Percentiles rank a stretch among this genome's conserved stretches.
Evolutionary conservation across 208 protist genomes (phyloP).

Genomic region (Crithidia fasciculata): DNA sequence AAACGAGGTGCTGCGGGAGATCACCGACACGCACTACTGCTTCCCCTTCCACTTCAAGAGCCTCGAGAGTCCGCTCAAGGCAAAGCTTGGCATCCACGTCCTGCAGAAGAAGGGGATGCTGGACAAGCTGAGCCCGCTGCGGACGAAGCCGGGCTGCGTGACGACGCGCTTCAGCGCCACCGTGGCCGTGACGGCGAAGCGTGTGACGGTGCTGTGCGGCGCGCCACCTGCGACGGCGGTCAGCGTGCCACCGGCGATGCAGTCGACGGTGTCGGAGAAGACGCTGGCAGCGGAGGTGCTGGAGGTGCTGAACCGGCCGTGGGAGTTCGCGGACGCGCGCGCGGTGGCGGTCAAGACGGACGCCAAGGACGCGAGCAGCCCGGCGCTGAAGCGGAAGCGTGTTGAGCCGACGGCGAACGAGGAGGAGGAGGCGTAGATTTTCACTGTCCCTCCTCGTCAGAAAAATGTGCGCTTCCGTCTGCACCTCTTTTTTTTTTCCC

Average conservation of each 20-base stretch:
- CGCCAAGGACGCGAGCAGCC: constrained; percentile 30
- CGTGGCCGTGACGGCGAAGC: constrained; percentile 72
- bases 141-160: constrained; percentile 60
- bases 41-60: constrained; percentile 86
- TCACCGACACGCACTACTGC: constrained; percentile 71
- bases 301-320: constrained; percentile 44
- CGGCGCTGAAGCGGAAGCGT: constrained; percentile 32
- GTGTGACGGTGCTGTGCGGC: constrained; percentile 80
- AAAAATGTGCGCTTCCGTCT: neutral
- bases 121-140: constrained; percentile 63
- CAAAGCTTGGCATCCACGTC: constrained; percentile 71
- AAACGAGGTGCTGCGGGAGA: constrained; percentile 60
- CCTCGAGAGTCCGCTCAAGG: constrained; percentile 62
- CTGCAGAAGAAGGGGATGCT: constrained; percentile 67
- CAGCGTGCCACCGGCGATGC: constrained; percentile 34
- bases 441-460: neutral
- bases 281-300: constrained; percentile 46
- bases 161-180: constrained; percentile 85
- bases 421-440: constrained; percentile 3
- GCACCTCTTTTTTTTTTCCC: neutral
- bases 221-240: constrained; percentile 49
- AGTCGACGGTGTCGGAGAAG: constrained; percentile 38
- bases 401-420: constrained; percentile 40
- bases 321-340: constrained; percentile 45
- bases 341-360: constrained; percentile 25